Conservation (phyloP, 1,139 yeast species). For the Saccharomyces hybrid region DNA sequence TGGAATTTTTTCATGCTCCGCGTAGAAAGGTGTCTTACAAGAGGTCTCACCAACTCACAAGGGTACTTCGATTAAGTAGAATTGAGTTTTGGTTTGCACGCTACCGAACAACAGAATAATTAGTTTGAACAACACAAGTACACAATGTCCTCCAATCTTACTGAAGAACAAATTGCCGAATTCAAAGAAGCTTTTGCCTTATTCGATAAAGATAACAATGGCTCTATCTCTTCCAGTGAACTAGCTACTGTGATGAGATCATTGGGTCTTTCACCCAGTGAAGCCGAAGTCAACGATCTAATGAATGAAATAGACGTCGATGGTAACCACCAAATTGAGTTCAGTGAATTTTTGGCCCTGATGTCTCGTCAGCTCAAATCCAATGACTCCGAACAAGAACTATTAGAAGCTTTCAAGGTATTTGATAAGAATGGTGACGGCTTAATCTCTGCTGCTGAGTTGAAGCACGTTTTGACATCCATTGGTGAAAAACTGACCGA, state of each 20-base stretch:
- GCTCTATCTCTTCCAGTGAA: conserved; percentile 90
- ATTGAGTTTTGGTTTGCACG: neutral
- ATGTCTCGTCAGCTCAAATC: conserved; percentile 94
- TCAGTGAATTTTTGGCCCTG: conserved; percentile 63
- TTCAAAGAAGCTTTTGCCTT: conserved; percentile 96
- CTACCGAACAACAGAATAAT: neutral
- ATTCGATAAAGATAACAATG: conserved; percentile 94
- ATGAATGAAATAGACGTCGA: conserved; percentile 94
- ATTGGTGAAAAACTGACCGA: conserved; percentile 95
- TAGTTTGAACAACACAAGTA: neutral
- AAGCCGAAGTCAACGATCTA: conserved; percentile 91
- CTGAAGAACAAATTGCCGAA: conserved; percentile 94
- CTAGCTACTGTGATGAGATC: conserved; percentile 98
- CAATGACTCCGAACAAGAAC: conserved; percentile 93
- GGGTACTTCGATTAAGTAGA: conserved; percentile 16
- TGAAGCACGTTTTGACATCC: conserved; percentile 91
- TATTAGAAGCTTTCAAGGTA: conserved; percentile 95
- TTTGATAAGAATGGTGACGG: conserved; percentile 90
- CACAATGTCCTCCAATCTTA: conserved; percentile 62
- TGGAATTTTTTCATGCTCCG: neutral
- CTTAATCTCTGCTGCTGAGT: conserved; percentile 89
- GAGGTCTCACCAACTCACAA: conserved; percentile 1
- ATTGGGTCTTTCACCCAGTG: conserved; percentile 93
- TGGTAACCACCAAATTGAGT: conserved; percentile 91
- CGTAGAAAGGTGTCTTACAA: neutral